Evolutionary conservation across 2,329 filamentous ascomycete species (phyloP), one percentile per base, ranked within the genome.

Genomic region (Coniochaeta sp.): DNA sequence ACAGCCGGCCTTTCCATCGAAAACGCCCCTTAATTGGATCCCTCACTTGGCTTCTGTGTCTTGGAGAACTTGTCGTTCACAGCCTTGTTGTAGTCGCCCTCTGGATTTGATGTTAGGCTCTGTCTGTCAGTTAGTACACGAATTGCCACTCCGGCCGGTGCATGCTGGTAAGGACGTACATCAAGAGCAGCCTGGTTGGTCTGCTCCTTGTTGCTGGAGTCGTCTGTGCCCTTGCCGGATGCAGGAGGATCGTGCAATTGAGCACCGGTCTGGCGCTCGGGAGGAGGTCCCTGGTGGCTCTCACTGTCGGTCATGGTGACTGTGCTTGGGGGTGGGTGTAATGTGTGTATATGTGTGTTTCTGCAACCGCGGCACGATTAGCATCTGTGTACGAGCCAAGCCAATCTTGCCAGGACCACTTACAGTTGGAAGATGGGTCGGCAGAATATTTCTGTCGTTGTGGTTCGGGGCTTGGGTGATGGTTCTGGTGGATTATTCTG

Each of bases 251-350:
- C 83, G 64, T 83, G 76, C 61, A 84, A 74, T 77, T 95, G 90
- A 60, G 78, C 74, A 62, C 83, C 87, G 40, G 80, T 77, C 75
- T 91, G 89, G 66, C 73, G 71, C 77, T 90, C 86, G 31, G 90
- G 89, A 58, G 86, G 77, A 63, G 91, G 92, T 34, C 91, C 96
- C 76, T 96, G 83, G 70, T 87, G 87, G 72, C 90, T 89, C 74
- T 83, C 75, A 70, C 17, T 22, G 54, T 68, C 65, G 59, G 72
- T 87, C 89, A 91, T 91, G 69, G 65, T 86, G 72, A 65, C 62
- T 65, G 67, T 63, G 59, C 40, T 31, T 24, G 24, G 8, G 6
- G 22, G 22, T 28, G 11, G 47, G 43, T 40, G 16, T 24, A 22
- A 16, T 28, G 47, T 17, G 34, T 36, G 34, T 31, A 14, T 26